Base-by-base conservation (phyloP, 495 filamentous ascomycete species). In the Penicillium maclennaniae region DNA sequence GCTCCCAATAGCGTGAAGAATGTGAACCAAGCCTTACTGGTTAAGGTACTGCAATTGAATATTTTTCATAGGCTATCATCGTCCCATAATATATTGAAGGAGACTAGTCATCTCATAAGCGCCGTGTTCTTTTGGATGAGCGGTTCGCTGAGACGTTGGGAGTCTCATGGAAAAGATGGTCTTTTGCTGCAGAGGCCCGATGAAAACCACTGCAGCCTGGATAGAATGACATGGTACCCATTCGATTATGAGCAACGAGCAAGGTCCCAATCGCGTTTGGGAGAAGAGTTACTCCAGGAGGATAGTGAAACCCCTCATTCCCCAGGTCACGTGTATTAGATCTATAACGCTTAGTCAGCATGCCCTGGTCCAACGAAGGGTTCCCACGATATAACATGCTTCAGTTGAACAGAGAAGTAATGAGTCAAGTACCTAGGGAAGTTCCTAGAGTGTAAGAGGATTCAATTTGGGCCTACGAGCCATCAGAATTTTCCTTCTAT, bases 81-180 rank as follows among this genome's bases (percentile, higher is more conserved):
- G 54, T 62, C 53, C 61, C 68, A 68, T 69, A 60, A 58, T 59
- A 63, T 60, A 49, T 55, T 48, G 51, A 63, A 60, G 55, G 50
- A 49, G 56, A 58, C 69, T 69, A 61, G 67, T 59, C 64, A 67
- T 63, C 53, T 59, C 50, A 53, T 72, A 71, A 72, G 71, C 71
- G 71, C 71, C 68, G 43, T 59, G 52, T 10, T 51, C 31, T 60
- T 16, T 49, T 58, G 54, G 53, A 47, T 58, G 55, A 67, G 65
- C 65, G 65, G 59, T 63, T 67, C 61, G 58, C 63, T 67, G 58
- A 65, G 58, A 64, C 63, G 45, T 38, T 38, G 41, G 31, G 50
- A 55, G 61, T 61, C 56, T 61, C 60, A 59, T 53, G 46, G 54
- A 34, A 41, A 51, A 51, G 9, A 8, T 51, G 56, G 54, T 25